A percentile compares a stretch with the other conserved stretches of the same genome.
Evolutionary conservation across 768 basidiomycete species (phyloP).

Genomic region (Panaeolus papilionaceus): DNA sequence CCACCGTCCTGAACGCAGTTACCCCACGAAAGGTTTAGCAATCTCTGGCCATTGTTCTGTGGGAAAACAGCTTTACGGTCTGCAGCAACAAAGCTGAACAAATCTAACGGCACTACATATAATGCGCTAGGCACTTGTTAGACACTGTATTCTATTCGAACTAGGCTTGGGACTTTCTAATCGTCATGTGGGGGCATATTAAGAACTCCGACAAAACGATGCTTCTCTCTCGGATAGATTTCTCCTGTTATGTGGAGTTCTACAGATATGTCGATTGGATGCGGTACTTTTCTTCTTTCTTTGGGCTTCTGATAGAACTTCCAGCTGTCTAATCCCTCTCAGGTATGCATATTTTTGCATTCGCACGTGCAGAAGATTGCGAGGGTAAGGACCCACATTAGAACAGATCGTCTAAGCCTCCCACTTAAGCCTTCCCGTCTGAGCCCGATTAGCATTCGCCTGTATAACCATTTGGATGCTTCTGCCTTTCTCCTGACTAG

Average conservation of each 20-base stretch:
- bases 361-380: slow-evolving; percentile 3
- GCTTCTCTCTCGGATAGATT: slow-evolving; percentile 5
- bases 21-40: slow-evolving; percentile 3
- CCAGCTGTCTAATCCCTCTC: slow-evolving; percentile 7
- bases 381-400: slow-evolving; percentile 13
- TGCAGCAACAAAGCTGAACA: neutral
- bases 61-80: neutral
- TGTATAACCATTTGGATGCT: neutral
- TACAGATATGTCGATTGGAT: slow-evolving; percentile 8
- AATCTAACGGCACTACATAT: slow-evolving; percentile 3
- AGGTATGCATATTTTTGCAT: neutral
- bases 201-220: slow-evolving; percentile 9
- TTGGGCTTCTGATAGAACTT: slow-evolving; percentile 9
- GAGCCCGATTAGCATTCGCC: neutral
- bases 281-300: slow-evolving; percentile 8
- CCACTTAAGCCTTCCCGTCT: neutral
- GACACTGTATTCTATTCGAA: neutral
- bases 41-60: neutral
- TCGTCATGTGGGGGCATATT: slow-evolving; percentile 12
- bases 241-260: slow-evolving; percentile 13
- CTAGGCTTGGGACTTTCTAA: slow-evolving; percentile 9
- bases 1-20: slow-evolving; percentile 1
- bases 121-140: neutral
- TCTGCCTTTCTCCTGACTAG: slow-evolving; percentile 1
- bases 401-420: neutral